A percentile compares a stretch with the other conserved stretches of the same genome.
phyloP scores from a whole-genome alignment of 352 stramenopile species.

The Plasmopara halstedii region DNA sequence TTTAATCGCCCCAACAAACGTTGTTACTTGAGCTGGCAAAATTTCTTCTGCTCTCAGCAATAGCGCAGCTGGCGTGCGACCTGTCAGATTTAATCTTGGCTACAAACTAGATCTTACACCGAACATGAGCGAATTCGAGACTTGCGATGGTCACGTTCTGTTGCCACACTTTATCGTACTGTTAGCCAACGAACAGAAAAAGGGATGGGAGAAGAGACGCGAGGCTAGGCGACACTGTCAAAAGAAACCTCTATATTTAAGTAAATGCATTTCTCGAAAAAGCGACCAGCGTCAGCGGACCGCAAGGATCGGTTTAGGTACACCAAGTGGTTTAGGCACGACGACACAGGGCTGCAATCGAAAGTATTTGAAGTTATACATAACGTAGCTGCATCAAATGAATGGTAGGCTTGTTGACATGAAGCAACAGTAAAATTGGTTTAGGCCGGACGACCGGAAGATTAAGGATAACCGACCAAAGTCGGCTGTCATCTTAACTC shows the following conservation, averaged over 20 bases:
- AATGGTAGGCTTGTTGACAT: too few relatives aligned
- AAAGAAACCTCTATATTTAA: constrained; percentile 1
- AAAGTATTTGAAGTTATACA: too few relatives aligned
- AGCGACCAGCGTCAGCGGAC: neutral
- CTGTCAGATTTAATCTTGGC: neutral
- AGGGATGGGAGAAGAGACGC: neutral
- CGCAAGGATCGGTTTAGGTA: neutral
- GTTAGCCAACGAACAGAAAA: neutral
- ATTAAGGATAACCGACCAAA: constrained; percentile 13
- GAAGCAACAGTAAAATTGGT: too few relatives aligned
- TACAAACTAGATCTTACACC: neutral
- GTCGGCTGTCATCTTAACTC: constrained; percentile 1
- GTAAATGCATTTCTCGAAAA: neutral
- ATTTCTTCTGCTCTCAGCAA: constrained; percentile 17
- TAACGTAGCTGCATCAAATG: constrained; percentile 9
- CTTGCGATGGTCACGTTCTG: neutral
- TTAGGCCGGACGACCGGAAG: too few relatives aligned
- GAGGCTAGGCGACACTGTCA: neutral
- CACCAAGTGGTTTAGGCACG: neutral
- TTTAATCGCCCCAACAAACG: too few relatives aligned
- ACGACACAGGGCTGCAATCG: neutral
- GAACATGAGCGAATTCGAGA: constrained; percentile 16
- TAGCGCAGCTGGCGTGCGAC: neutral
- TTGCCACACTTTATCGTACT: neutral
- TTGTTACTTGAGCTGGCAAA: constrained; percentile 26